A percentile compares a stretch with the other conserved stretches of the same genome.
Conservation (phyloP, 169 alveolate species). For the Besnoitia besnoiti region DNA sequence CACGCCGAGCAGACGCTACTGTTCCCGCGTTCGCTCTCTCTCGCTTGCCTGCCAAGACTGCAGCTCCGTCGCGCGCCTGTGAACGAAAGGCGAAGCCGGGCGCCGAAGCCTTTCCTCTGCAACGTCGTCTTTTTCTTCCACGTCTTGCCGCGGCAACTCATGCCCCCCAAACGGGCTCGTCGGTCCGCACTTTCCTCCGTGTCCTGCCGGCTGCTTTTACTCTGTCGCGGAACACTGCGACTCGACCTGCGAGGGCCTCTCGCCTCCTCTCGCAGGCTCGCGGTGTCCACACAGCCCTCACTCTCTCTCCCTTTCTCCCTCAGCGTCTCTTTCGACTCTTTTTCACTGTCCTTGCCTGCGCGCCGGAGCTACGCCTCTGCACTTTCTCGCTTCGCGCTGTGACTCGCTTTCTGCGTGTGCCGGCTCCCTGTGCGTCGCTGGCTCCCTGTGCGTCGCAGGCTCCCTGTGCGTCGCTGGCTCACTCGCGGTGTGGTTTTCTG, state of each 20-base stretch:
- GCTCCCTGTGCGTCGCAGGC: too few relatives aligned
- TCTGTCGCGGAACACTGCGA: too few relatives aligned
- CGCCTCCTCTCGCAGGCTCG: neutral
- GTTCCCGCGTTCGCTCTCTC: too few relatives aligned
- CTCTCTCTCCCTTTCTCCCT: neutral
- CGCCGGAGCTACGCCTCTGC: neutral
- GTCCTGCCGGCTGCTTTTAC: neutral
- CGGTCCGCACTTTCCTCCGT: neutral
- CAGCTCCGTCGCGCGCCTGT: neutral
- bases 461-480: neutral
- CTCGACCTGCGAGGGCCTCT: neutral
- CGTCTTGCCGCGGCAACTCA: too few relatives aligned
- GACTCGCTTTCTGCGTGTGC: too few relatives aligned
- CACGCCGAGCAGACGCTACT: too few relatives aligned
- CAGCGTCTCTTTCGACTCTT: neutral
- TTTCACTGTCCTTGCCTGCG: neutral
- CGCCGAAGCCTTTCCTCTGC: too few relatives aligned
- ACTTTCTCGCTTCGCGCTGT: neutral
- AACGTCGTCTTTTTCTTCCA: too few relatives aligned
- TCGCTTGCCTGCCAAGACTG: neutral
- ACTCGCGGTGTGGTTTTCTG: neutral
- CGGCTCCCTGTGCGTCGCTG: too few relatives aligned
- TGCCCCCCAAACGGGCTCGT: too few relatives aligned
- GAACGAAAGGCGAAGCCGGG: neutral
- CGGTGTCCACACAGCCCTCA: neutral